Evolutionary conservation across 768 basidiomycete species (phyloP), one percentile per base, ranked within the genome.

Genomic region (Paxillus rubicundulus): DNA sequence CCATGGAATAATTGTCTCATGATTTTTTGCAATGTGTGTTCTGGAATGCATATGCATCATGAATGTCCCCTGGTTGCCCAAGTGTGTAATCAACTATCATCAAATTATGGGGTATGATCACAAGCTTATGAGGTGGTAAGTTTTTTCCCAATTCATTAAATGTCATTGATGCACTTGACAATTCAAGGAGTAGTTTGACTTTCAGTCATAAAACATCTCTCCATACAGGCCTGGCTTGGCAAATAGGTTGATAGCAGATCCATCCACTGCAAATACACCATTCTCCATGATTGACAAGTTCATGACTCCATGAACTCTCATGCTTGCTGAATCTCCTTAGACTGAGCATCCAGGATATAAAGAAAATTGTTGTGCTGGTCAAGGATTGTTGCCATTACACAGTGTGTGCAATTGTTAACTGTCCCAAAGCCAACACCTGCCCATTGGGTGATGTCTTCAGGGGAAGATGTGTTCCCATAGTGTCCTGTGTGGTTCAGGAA

Each of bases 401-500:
- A 5, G 24, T 60, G 33, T 0, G 34, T 54, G 13, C 53, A 58
- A 2, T 59, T 59, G 0, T 30, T 12, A 0, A 59, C 37, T 0
- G 44, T 28, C 0, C 45, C 51, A 1, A 53, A 4, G 5, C 49
- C 46, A 1, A 57, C 16, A 2, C 45, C 53, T 13, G 54, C 57
- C 57, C 57, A 58, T n/a, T 60, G 45, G 0, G 33, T 32, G 1
- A 60, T 5, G 9, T 58, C 38, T 10, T 50, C 20, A 0, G 14
- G 10, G 2, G 48, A 4, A 1, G n/a, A 2, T 3, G 43, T 42
- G 55, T 72, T 74, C 12, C 70, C 63, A 53, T 61, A 56, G 16
- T 71, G 66, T 1, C 70, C 66, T 30, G 60, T 52, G 6, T 55
- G 44, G 47, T 10, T 60, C 54, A 27, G 46, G 24, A 57, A 75